A percentile compares a stretch with the other conserved stretches of the same genome.
These are phyloP conservation scores for Lepiota venenata DNA, from an alignment of 768 basidiomycete genomes.

Conservation along the genomic window DNA sequence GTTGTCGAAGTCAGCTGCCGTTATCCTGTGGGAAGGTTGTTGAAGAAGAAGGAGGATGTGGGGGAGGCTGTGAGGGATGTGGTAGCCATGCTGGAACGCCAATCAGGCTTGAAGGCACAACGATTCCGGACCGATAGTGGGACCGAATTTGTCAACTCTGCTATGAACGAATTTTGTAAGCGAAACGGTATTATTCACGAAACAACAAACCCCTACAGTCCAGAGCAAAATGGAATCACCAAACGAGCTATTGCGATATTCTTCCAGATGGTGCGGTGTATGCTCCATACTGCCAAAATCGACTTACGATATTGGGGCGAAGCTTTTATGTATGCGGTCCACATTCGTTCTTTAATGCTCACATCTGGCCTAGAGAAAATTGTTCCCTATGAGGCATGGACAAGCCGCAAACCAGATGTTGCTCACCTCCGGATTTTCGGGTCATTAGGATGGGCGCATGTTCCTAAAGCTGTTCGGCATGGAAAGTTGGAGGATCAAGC, in stretches of 20 bases:
- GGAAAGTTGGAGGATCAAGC: too few relatives aligned
- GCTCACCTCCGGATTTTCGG: too few relatives aligned
- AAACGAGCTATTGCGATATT: slow-evolving; percentile 35
- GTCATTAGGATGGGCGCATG: too few relatives aligned
- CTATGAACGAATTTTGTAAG: slow-evolving; percentile 18
- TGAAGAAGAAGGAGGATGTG: slow-evolving; percentile 12
- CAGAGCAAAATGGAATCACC: slow-evolving; percentile 36
- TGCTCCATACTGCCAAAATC: slow-evolving; percentile 26
- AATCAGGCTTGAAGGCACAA: slow-evolving; percentile 13
- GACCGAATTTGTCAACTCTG: slow-evolving; percentile 24
- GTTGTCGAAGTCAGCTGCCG: too few relatives aligned
- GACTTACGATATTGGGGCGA: too few relatives aligned
- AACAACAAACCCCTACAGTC: slow-evolving; percentile 30
- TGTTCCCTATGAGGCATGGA: too few relatives aligned
- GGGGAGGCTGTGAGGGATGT: slow-evolving; percentile 26
- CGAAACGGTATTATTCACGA: slow-evolving; percentile 27
- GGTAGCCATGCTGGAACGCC: slow-evolving; percentile 21
- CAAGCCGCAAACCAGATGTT: too few relatives aligned
- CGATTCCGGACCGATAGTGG: slow-evolving; percentile 26
- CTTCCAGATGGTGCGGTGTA: slow-evolving; percentile 23
- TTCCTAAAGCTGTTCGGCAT: too few relatives aligned
- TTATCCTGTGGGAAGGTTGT: too few relatives aligned
- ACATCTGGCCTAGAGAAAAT: too few relatives aligned
- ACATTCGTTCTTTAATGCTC: too few relatives aligned
- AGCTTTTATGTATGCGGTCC: too few relatives aligned